Evolutionary conservation across 2,329 filamentous ascomycete genomes (phyloP), one percentile per base, ranked within the genome.

Genomic region (Sporothrix mexicana): DNA sequence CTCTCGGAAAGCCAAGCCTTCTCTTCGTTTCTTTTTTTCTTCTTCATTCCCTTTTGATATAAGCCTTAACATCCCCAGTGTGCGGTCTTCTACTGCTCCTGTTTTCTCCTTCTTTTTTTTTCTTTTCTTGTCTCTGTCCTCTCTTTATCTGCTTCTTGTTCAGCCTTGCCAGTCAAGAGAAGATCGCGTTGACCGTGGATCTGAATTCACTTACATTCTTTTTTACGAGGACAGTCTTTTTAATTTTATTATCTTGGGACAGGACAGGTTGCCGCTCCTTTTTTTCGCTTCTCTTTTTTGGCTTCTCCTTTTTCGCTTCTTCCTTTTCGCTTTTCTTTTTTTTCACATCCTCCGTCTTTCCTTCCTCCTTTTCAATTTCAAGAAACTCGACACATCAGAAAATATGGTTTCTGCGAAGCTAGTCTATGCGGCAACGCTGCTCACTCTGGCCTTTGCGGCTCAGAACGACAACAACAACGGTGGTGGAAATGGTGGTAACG

Each of bases 121-220:
- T 71, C 45, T 72, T 75, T 72, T 64, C 72, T 66, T 72, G 49
- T 36, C 68, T 55, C 49, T 74, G 64, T 73, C 53, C 68, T 74
- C 67, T 73, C 62, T 73, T 74, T 72, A 53, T 69, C 43, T 74
- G 25, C 70, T 74, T 73, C 72, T 74, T 75, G 72, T 74, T 74
- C 74, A 73, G 74, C 74, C 77, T 77, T 78, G 76, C 77, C 73
- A 77, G 77, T 74, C 76, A 77, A 78, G 76, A 78, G 74, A 77
- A 76, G 77, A 78, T 77, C 79, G 78, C 79, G 79, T 80, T 79
- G 79, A 80, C 74, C 79, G 79, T 80, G 77, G 67, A 76, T 79
- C 77, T 76, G 23, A 67, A 74, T 74, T 74, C 68, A 70, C 62
- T 69, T 74, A 73, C 73, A 72, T 73, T 76, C 73, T 73, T 74